Base-by-base conservation (phyloP, 2,329 filamentous ascomycete species). In the Fonsecaea multimorphosa region DNA sequence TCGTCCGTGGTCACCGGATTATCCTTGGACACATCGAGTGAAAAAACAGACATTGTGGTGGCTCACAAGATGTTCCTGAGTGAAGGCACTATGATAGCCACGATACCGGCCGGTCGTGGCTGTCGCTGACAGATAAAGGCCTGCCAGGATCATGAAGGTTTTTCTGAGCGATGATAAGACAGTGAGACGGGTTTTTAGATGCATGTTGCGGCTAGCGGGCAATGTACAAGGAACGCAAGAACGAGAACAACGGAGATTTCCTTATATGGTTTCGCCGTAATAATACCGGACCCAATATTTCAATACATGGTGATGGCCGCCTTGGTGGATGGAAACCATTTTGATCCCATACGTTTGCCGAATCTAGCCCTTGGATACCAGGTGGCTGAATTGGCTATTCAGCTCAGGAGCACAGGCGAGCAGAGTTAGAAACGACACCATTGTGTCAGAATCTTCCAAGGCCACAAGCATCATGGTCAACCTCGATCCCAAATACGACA, bases 1-100 rank as follows among this genome's bases (percentile, higher is more conserved):
- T 40, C 38, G 38, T 40, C 38, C 38, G 38, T 40, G 4, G 38
- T 40, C 38, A 40, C 38, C 16, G 38, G 38, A 40, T 40, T 40
- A 40, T 40, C 38, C 38, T 40, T 40, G 38, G 38, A 40, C 38
- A 40, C 38, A 40, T 40, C 38, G 38, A 40, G 38, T 40, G 38
- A 40, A 40, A 40, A 40, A 40, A 40, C 38, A 16, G 38, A 40
- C 38, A 40, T 40, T 19, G 38, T 40, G 4, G 38, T 40, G 38
- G 38, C 38, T 40, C 38, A 40, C 38, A 40, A 40, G 38, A n/a
- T 40, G 38, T 40, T n/a, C n/a, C n/a, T 6, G 38, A 4, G 38
- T 40, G 38, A 40, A 40, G 12, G 14, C 38, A 40, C 38, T 40
- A 19, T 40, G 38, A 40, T 40, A 40, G 38, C 38, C 38, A 40